A percentile compares a stretch with the other conserved stretches of the same genome.
These are phyloP conservation scores for Endothia cerciana DNA, from an alignment of 2,329 filamentous ascomycete genomes.

Conservation along the genomic window DNA sequence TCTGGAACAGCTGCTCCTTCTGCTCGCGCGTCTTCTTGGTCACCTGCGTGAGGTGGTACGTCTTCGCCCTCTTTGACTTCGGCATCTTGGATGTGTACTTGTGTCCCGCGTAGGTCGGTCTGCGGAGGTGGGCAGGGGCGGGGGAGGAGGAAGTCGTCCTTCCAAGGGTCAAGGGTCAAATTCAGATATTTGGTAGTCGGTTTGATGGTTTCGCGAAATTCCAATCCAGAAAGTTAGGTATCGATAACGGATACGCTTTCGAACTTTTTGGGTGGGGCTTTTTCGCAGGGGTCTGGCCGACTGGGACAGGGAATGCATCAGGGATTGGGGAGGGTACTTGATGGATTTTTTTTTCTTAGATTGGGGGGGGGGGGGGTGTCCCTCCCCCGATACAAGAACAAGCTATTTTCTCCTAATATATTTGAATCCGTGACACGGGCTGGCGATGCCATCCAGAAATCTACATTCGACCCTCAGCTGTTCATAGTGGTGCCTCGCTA, in stretches of 20 bases:
- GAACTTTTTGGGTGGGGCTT: slow-evolving; percentile 13
- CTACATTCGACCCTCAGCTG: background rate
- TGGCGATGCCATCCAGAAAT: background rate
- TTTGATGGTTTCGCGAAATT: slow-evolving; percentile 14
- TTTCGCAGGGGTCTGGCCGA: background rate
- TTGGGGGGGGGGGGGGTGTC: background rate
- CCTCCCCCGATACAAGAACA: background rate
- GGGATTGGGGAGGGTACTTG: no score
- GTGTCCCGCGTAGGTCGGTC: background rate
- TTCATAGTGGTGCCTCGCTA: background rate
- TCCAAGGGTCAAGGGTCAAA: background rate
- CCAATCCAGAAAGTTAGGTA: slow-evolving; percentile 20
- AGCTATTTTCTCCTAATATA: background rate
- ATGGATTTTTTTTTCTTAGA: no score
- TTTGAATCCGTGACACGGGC: background rate
- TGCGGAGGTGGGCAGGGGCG: no score
- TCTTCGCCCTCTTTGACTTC: slow-evolving; percentile 89
- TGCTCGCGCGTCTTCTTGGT: slow-evolving; percentile 92
- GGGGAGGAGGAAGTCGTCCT: background rate
- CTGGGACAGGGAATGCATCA: slow-evolving; percentile 1
- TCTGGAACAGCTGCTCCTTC: slow-evolving; percentile 84
- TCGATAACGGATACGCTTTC: slow-evolving; percentile 16
- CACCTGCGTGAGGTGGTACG: slow-evolving; percentile 89
- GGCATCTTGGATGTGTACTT: slow-evolving; percentile 67
- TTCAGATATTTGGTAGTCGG: background rate